Evolutionary conservation across 495 filamentous ascomycete genomes (phyloP).

Genomic region (Penicillium cosmopolitanum): DNA sequence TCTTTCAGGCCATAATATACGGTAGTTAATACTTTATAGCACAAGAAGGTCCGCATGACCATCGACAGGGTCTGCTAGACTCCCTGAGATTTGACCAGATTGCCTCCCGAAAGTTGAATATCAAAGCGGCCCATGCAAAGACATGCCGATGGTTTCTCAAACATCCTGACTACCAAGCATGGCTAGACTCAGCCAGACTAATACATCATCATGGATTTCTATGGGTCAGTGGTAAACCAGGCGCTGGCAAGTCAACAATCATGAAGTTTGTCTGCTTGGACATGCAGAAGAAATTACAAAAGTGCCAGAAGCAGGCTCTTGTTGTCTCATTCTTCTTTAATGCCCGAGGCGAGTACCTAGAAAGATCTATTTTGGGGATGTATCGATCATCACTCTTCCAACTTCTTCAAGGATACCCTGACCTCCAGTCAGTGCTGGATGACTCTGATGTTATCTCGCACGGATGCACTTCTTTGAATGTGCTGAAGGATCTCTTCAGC

Average conservation of each 20-base stretch:
- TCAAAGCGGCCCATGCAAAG: conserved; percentile 31
- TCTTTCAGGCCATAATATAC: too few relatives aligned
- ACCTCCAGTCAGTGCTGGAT: conserved; percentile 31
- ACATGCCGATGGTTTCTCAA: conserved; percentile 58
- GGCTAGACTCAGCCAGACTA: conserved; percentile 45
- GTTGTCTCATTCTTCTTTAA: conserved; percentile 57
- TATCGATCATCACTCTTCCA: conserved; percentile 56
- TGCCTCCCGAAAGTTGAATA: conserved; percentile 25
- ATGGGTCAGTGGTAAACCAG: conserved; percentile 64
- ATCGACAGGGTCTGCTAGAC: not conserved
- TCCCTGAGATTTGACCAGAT: conserved; percentile 38
- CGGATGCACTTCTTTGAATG: conserved; percentile 14
- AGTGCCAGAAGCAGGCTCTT: conserved; percentile 17
- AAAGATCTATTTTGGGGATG: conserved; percentile 57
- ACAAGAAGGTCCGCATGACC: not conserved
- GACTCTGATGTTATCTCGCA: conserved; percentile 13
- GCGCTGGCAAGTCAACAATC: conserved; percentile 57
- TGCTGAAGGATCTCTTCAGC: conserved; percentile 24
- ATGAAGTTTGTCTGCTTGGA: conserved; percentile 45
- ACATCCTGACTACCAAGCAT: conserved; percentile 41
- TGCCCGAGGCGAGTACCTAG: conserved; percentile 49
- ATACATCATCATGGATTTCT: conserved; percentile 53
- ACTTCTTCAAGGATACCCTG: conserved; percentile 32
- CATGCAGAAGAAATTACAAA: too few relatives aligned
- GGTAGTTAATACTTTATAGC: not conserved